Evolutionary conservation across 768 basidiomycete genomes (phyloP).

Genomic region (Psilocybe subaeruginosa): DNA sequence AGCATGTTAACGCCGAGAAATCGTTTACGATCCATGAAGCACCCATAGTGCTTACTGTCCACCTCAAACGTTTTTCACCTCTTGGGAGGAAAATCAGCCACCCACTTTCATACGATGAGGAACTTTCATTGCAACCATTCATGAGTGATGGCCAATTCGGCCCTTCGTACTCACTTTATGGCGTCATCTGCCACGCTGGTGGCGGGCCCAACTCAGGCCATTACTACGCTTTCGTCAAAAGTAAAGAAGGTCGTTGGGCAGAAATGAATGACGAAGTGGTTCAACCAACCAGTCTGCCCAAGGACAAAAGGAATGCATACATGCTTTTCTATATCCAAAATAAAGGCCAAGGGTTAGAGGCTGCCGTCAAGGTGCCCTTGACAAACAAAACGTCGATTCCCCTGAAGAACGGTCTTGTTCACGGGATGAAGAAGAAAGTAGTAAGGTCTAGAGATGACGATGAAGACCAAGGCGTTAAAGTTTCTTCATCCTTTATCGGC

Average conservation of each 20-base stretch:
- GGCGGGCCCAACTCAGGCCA: slow-evolving; percentile 94
- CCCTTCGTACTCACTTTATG: slow-evolving; percentile 85
- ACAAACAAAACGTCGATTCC: slow-evolving; percentile 22
- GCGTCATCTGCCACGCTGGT: slow-evolving; percentile 92
- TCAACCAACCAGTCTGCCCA: slow-evolving; percentile 46
- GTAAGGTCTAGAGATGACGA: slow-evolving; percentile 43
- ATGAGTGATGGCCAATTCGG: slow-evolving; percentile 85
- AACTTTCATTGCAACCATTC: slow-evolving; percentile 68
- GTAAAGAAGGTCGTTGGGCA: slow-evolving; percentile 73
- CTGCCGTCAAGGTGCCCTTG: slow-evolving; percentile 48
- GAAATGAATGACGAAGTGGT: slow-evolving; percentile 95
- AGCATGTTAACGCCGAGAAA: slow-evolving; percentile 88
- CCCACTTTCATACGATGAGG: slow-evolving; percentile 77
- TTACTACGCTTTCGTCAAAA: slow-evolving; percentile 87
- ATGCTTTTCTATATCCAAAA: slow-evolving; percentile 90
- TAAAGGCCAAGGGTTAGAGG: slow-evolving; percentile 74
- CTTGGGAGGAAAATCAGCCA: slow-evolving; percentile 86
- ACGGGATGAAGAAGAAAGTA: slow-evolving; percentile 53
- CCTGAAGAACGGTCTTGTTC: slow-evolving; percentile 43
- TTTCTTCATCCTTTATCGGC: slow-evolving; percentile 59
- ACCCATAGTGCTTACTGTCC: slow-evolving; percentile 86
- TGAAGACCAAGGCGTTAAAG: slow-evolving; percentile 54
- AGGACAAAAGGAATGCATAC: slow-evolving; percentile 82
- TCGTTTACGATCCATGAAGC: slow-evolving; percentile 87
- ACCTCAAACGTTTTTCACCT: slow-evolving; percentile 94